These are phyloP conservation scores for Melanomma pulvis-pyrius DNA, from an alignment of 495 filamentous ascomycete genomes.

Conservation along the genomic window DNA sequence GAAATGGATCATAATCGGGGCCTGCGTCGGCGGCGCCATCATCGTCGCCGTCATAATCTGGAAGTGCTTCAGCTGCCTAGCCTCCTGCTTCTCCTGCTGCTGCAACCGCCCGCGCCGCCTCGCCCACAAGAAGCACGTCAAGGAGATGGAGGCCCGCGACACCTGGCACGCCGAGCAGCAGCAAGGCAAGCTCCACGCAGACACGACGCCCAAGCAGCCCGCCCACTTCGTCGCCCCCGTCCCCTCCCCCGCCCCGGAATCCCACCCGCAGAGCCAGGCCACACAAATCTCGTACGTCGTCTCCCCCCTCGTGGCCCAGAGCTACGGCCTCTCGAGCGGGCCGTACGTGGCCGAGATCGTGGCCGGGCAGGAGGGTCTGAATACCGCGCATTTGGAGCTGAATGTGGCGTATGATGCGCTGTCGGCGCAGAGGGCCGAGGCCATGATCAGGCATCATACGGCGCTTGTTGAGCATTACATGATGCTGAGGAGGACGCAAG, in stretches of 20 bases:
- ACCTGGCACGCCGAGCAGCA: not conserved
- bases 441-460: conserved; percentile 8
- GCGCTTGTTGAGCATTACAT: conserved; percentile 12
- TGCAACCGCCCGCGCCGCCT: not conserved
- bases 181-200: not conserved
- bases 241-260: not conserved
- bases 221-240: not conserved
- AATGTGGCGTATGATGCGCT: not conserved
- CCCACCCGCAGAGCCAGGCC: not conserved
- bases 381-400: conserved; percentile 8
- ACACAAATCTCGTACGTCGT: conserved; percentile 5
- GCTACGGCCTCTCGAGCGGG: not conserved
- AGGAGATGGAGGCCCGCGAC: not conserved
- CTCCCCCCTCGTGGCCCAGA: conserved; percentile 2
- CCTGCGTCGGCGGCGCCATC: not conserved
- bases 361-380: not conserved
- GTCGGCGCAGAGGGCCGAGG: not conserved
- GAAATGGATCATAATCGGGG: conserved; percentile 9
- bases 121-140: not conserved
- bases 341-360: not conserved
- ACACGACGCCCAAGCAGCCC: not conserved
- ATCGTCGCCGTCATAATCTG: not conserved
- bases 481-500: not conserved
- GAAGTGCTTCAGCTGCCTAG: not conserved
- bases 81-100: not conserved